A percentile compares a stretch with the other conserved stretches of the same genome.
These are phyloP conservation scores for Talaromyces sp. DNA, from an alignment of 2,329 filamentous ascomycete species.

Conservation along the genomic window DNA sequence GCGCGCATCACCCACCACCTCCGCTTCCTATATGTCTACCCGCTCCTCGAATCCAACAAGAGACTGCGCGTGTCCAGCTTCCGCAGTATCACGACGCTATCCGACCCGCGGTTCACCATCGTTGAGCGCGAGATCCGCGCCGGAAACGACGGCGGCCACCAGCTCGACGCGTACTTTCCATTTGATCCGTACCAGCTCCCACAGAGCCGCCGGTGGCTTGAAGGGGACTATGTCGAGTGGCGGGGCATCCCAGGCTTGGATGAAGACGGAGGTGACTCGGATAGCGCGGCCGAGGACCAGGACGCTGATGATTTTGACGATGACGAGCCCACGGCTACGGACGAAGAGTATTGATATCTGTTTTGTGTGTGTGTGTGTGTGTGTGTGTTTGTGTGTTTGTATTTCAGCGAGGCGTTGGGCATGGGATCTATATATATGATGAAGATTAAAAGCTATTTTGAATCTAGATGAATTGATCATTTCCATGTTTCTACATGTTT, in stretches of 20 bases:
- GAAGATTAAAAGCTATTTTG: not conserved
- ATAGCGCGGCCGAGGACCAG: constrained; percentile 34
- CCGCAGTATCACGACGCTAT: constrained; percentile 35
- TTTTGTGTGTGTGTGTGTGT: not conserved
- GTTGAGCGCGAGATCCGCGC: constrained; percentile 52
- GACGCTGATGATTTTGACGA: constrained; percentile 43
- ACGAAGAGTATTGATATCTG: constrained; percentile 10
- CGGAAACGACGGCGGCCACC: constrained; percentile 71
- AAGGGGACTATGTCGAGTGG: constrained; percentile 79
- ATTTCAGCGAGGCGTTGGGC: not conserved
- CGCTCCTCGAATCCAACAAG: constrained; percentile 88
- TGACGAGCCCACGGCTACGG: constrained; percentile 17
- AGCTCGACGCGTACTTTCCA: constrained; percentile 92
- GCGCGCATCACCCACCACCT: constrained; percentile 82
- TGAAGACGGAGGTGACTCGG: constrained; percentile 42
- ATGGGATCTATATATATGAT: not conserved
- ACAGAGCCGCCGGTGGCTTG: constrained; percentile 80
- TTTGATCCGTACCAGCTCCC: constrained; percentile 96
- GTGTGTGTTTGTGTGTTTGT: not conserved
- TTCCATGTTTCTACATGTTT: not conserved
- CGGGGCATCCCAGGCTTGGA: constrained; percentile 67
- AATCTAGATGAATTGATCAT: not conserved
- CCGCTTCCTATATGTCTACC: constrained; percentile 82
- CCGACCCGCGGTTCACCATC: constrained; percentile 35
- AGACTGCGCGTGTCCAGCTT: constrained; percentile 73